Conservation (phyloP, 768 basidiomycete species). For the Amanita exitialis region DNA sequence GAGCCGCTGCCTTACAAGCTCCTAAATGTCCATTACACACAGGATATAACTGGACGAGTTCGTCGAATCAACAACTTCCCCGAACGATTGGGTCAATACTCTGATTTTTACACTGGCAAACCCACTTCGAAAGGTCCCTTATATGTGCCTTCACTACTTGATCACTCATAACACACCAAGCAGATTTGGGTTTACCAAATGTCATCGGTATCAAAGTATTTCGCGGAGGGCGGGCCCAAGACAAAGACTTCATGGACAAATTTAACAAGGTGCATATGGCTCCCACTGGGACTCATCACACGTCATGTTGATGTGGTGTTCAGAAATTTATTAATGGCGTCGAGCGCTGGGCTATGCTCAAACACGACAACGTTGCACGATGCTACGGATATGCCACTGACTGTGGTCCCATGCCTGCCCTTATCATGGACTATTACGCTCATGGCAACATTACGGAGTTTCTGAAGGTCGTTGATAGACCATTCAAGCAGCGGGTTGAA, state of each 20-base stretch:
- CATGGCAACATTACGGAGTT: conserved; percentile 16
- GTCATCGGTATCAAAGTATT: background rate
- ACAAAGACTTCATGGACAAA: background rate
- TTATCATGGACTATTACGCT: conserved; percentile 15
- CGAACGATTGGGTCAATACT: conserved; percentile 13
- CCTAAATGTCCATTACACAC: too few relatives aligned
- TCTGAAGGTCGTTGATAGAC: conserved; percentile 2
- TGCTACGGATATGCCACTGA: conserved; percentile 13
- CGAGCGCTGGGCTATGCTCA: conserved; percentile 9
- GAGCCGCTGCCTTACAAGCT: too few relatives aligned
- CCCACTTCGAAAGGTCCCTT: background rate
- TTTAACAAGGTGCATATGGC: background rate
- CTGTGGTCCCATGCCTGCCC: conserved; percentile 14
- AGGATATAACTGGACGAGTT: conserved; percentile 9
- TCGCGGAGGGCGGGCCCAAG: background rate
- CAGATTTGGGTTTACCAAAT: background rate
- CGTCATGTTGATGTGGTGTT: too few relatives aligned
- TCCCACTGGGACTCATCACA: background rate
- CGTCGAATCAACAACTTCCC: conserved; percentile 6
- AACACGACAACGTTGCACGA: conserved; percentile 13
- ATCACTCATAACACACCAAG: too few relatives aligned
- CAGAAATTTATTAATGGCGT: conserved; percentile 5
- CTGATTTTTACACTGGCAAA: conserved; percentile 10
- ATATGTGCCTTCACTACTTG: background rate
- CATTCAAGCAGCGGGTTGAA: background rate